A percentile compares a stretch with the other conserved stretches of the same genome.
Evolutionary conservation across 192 early-diverging fungal species (phyloP).

Genomic region (Coemansia sp.): DNA sequence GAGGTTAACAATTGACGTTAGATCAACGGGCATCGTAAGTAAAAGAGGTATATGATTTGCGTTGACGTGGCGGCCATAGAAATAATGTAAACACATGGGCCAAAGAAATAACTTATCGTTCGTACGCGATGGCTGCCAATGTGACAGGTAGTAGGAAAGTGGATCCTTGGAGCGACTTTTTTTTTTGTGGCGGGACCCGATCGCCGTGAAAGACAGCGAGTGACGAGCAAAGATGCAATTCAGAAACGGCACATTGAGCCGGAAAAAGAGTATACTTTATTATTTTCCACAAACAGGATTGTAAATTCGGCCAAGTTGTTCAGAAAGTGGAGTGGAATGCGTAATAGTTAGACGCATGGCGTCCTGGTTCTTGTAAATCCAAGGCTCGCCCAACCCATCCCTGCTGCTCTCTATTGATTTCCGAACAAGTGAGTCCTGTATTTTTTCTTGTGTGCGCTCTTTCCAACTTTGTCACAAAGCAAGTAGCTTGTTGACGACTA

Average conservation of each 20-base stretch:
- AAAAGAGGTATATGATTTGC: neutral
- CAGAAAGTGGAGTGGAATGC: neutral
- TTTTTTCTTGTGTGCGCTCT: neutral
- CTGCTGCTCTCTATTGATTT: neutral
- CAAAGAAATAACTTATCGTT: neutral
- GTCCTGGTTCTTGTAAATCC: neutral
- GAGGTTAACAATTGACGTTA: neutral
- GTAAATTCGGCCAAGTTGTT: neutral
- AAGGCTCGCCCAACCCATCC: neutral
- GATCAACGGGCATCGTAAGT: neutral
- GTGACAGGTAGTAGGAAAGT: neutral
- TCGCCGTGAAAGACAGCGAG: neutral
- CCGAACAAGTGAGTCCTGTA: conserved; percentile 3
- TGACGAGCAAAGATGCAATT: conserved; percentile 11
- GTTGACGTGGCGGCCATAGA: neutral
- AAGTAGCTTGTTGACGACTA: neutral
- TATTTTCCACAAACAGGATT: neutral
- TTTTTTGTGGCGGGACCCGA: neutral
- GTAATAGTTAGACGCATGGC: conserved; percentile 6
- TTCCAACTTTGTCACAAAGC: neutral
- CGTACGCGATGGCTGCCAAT: neutral
- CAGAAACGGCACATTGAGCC: conserved; percentile 4
- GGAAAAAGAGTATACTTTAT: neutral
- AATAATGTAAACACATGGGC: neutral
- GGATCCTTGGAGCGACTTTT: neutral